These are phyloP conservation scores for Clavispora fructus DNA, from an alignment of 805 yeast species.

Conservation along the genomic window DNA sequence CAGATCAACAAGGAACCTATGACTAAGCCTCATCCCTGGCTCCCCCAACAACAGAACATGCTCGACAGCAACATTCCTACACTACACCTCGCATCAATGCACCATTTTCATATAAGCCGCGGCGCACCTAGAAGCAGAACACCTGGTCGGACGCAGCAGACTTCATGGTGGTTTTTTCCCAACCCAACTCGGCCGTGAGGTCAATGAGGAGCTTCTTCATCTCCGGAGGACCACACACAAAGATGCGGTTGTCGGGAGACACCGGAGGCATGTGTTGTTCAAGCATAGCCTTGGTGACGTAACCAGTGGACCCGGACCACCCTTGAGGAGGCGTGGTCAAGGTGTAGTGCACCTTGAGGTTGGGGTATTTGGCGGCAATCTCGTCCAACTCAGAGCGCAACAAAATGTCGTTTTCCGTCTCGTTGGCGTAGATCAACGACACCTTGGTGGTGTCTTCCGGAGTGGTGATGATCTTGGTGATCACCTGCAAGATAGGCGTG, in stretches of 20 bases:
- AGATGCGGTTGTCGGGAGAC: conserved; percentile 46
- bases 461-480: conserved; percentile 63
- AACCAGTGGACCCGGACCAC: conserved; percentile 61
- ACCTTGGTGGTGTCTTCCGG: conserved; percentile 61
- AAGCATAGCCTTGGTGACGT: conserved; percentile 54
- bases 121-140: conserved; percentile 42
- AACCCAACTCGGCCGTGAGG: conserved; percentile 56
- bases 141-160: conserved; percentile 50
- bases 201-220: conserved; percentile 53
- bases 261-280: conserved; percentile 48
- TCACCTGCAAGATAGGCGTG: conserved; percentile 82
- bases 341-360: conserved; percentile 56
- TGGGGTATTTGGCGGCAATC: conserved; percentile 56
- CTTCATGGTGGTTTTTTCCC: conserved; percentile 45
- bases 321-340: conserved; percentile 43
- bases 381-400: conserved; percentile 70
- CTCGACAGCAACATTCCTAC: neutral
- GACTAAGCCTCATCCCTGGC: too few species aligned
- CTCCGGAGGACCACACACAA: conserved; percentile 71
- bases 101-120: neutral
- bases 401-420: conserved; percentile 71
- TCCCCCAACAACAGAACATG: too few species aligned
- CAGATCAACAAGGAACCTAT: too few species aligned
- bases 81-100: neutral
- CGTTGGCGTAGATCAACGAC: conserved; percentile 64